Percentiles rank a stretch among this genome's conserved stretches.
These are phyloP conservation scores for Pascua sp. DNA, from an alignment of 1,284 basidiomycete genomes.

Conservation along the genomic window DNA sequence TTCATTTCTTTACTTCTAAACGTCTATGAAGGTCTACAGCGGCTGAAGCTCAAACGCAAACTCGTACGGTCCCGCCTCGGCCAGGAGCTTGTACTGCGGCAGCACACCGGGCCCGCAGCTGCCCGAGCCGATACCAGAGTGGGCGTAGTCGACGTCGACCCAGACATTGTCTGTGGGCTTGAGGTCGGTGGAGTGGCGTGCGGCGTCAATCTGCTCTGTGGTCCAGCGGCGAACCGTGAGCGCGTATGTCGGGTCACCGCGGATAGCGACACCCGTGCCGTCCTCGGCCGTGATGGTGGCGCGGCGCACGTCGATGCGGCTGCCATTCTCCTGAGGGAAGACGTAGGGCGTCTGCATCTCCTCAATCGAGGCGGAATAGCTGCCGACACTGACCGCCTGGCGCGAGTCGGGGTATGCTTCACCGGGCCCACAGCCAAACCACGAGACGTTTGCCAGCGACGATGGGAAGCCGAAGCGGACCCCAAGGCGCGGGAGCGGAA, in stretches of 20 bases:
- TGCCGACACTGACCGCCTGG: conserved; percentile 6
- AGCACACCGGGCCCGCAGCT: conserved; percentile 19
- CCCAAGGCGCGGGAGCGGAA: conserved; percentile 20
- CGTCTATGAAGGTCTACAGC: too few relatives aligned
- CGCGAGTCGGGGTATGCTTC: conserved; percentile 21
- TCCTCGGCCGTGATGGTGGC: conserved; percentile 7
- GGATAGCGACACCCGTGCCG: conserved; percentile 7
- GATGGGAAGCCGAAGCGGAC: conserved; percentile 12
- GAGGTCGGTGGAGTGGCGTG: conserved; percentile 14
- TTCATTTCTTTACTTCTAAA: too few relatives aligned
- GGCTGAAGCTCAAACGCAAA: background rate
- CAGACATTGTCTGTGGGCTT: conserved; percentile 13
- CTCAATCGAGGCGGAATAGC: conserved; percentile 12
- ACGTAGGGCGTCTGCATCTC: conserved; percentile 27
- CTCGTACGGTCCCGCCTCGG: conserved; percentile 14
- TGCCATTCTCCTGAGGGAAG: conserved; percentile 25
- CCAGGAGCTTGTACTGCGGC: conserved; percentile 4
- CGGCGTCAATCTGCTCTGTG: conserved; percentile 9
- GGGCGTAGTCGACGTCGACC: conserved; percentile 18
- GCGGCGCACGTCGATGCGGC: conserved; percentile 16
- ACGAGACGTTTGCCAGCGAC: conserved; percentile 7
- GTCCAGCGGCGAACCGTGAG: conserved; percentile 21
- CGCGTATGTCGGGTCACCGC: conserved; percentile 8
- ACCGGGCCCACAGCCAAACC: conserved; percentile 19
- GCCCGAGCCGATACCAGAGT: conserved; percentile 14